Conservation (phyloP, 352 stramenopile species). For the Pythium aphanidermatum region DNA sequence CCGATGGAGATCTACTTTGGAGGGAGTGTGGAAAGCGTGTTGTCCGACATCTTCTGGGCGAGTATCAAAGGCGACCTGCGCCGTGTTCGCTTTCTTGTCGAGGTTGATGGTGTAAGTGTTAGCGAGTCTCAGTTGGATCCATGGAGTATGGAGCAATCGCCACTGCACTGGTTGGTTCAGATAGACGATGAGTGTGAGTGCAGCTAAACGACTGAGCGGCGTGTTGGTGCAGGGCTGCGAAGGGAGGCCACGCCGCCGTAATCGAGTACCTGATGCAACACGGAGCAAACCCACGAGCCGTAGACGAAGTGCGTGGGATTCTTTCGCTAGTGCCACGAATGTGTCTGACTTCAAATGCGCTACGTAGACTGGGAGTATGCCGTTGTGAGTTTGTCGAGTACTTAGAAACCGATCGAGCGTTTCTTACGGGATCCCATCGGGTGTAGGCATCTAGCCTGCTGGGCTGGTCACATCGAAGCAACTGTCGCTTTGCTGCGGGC, state of each 20-base stretch:
- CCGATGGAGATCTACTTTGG: slow-evolving; percentile 69
- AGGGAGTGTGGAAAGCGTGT: slow-evolving; percentile 36
- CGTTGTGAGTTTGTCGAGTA: slow-evolving; percentile 35
- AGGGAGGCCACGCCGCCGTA: slow-evolving; percentile 39
- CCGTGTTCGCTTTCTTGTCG: slow-evolving; percentile 50
- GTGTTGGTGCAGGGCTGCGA: slow-evolving; percentile 40
- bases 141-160: slow-evolving; percentile 72
- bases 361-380: slow-evolving; percentile 52
- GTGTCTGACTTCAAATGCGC: neutral
- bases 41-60: slow-evolving; percentile 69
- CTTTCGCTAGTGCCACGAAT: neutral
- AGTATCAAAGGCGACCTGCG: slow-evolving; percentile 53
- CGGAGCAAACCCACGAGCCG: slow-evolving; percentile 38
- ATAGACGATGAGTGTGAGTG: neutral
- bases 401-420: too few species aligned
- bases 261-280: slow-evolving; percentile 48
- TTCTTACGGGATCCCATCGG: neutral
- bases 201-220: neutral
- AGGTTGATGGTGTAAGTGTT: slow-evolving; percentile 43
- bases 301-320: slow-evolving; percentile 37
- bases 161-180: slow-evolving; percentile 48
- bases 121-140: slow-evolving; percentile 45
- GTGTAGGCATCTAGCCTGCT: slow-evolving; percentile 56
- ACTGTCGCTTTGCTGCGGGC: slow-evolving; percentile 41
- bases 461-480: slow-evolving; percentile 52